Evolutionary conservation across 495 filamentous ascomycete species (phyloP).

Genomic region (Penicillium turbatum): DNA sequence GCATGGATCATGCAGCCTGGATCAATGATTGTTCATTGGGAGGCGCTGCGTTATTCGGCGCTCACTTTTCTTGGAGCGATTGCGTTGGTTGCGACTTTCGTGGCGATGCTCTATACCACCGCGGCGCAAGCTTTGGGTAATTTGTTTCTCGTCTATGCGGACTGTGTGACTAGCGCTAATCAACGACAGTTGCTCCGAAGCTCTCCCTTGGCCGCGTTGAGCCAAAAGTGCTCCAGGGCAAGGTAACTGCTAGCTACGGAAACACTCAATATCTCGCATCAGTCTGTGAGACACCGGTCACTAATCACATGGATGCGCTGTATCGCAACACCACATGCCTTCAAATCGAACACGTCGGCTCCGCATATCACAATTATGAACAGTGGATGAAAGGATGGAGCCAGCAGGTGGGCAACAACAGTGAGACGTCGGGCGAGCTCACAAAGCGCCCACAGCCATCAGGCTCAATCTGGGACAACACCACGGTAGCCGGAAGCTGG

Average conservation of each 20-base stretch:
- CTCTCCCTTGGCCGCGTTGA: constrained; percentile 50
- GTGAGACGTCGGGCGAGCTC: constrained; percentile 34
- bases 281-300: constrained; percentile 58
- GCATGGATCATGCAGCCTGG: constrained; percentile 60
- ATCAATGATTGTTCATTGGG: constrained; percentile 62
- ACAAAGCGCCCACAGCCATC: constrained; percentile 46
- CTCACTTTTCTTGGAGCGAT: constrained; percentile 55
- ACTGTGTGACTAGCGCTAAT: not conserved
- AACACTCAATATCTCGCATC: constrained; percentile 50
- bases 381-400: constrained; percentile 49
- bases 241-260: constrained; percentile 55
- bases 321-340: constrained; percentile 53
- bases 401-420: constrained; percentile 30
- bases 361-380: constrained; percentile 54
- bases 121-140: constrained; percentile 62
- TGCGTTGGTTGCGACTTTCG: constrained; percentile 54
- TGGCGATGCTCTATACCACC: constrained; percentile 67
- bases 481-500: constrained; percentile 58
- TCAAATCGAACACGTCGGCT: constrained; percentile 57
- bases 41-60: constrained; percentile 56
- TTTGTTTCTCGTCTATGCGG: not conserved
- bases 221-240: constrained; percentile 42
- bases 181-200: constrained; percentile 54
- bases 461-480: constrained; percentile 61
- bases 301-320: constrained; percentile 25